A percentile compares a stretch with the other conserved stretches of the same genome.
These are phyloP conservation scores for Thuja plicata DNA, from an alignment of 83 land plant species.

Conservation along the genomic window DNA sequence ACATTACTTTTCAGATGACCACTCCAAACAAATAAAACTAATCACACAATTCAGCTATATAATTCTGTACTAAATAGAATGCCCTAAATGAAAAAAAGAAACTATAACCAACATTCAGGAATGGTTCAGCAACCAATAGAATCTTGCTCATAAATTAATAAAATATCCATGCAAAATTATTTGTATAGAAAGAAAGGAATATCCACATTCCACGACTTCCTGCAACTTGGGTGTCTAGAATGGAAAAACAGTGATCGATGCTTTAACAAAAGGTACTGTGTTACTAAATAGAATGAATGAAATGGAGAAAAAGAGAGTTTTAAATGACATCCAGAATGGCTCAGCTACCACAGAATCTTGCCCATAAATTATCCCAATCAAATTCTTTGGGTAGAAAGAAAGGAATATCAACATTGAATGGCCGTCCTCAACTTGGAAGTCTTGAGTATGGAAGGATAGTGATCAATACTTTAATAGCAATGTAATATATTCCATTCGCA, in stretches of 20 bases:
- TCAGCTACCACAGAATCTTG: background rate
- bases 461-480: background rate
- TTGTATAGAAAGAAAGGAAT: background rate
- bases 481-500: background rate
- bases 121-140: background rate
- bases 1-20: background rate
- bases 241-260: background rate
- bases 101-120: background rate
- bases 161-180: background rate
- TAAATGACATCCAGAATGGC: background rate
- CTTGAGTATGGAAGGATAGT: background rate
- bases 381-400: background rate
- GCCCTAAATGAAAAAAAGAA: background rate
- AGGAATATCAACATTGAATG: background rate
- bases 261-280: background rate
- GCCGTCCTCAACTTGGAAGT: background rate
- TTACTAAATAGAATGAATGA: background rate
- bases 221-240: background rate
- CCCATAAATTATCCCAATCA: background rate
- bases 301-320: too few relatives aligned
- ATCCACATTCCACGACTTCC: background rate
- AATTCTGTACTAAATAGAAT: background rate
- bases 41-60: background rate
- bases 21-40: background rate
- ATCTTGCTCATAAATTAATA: background rate